phyloP scores from a whole-genome alignment of 1,284 basidiomycete species.

The Irpex sp. region DNA sequence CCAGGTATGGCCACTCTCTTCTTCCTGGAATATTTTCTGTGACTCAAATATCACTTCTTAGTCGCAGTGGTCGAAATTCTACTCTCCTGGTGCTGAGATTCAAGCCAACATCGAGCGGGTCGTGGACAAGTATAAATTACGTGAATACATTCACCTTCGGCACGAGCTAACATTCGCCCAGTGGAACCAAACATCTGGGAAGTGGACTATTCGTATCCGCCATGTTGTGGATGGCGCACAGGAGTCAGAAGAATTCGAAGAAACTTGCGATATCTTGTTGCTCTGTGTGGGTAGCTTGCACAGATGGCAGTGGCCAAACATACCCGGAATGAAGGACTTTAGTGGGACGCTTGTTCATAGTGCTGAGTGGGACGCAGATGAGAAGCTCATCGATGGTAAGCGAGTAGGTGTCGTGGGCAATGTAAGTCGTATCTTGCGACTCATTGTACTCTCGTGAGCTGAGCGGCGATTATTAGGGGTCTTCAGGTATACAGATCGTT shows the following conservation, averaged over 20 bases:
- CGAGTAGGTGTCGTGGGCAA: slow-evolving; percentile 56
- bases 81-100: slow-evolving; percentile 51
- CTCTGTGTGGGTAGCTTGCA: slow-evolving; percentile 9
- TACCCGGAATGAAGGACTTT: slow-evolving; percentile 13
- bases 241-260: slow-evolving; percentile 15
- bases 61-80: slow-evolving; percentile 53
- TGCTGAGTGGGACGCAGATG: slow-evolving; percentile 47
- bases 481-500: slow-evolving; percentile 58
- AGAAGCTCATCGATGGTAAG: slow-evolving; percentile 45
- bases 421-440: slow-evolving; percentile 26
- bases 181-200: slow-evolving; percentile 41
- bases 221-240: background rate
- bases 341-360: slow-evolving; percentile 23
- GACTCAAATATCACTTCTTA: slow-evolving; percentile 14
- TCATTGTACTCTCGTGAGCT: too few relatives aligned
- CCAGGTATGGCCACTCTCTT: background rate
- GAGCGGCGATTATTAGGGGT: slow-evolving; percentile 36
- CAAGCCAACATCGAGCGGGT: slow-evolving; percentile 42
- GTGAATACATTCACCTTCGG: slow-evolving; percentile 42
- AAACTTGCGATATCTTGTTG: slow-evolving; percentile 14
- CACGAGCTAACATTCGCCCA: slow-evolving; percentile 44
- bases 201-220: slow-evolving; percentile 48
- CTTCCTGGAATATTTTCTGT: background rate
- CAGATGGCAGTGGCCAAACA: slow-evolving; percentile 16
- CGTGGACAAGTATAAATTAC: slow-evolving; percentile 49